These are phyloP conservation scores for Ophidiomyces ophidiicola DNA, from an alignment of 2,329 filamentous ascomycete species.

Conservation along the genomic window DNA sequence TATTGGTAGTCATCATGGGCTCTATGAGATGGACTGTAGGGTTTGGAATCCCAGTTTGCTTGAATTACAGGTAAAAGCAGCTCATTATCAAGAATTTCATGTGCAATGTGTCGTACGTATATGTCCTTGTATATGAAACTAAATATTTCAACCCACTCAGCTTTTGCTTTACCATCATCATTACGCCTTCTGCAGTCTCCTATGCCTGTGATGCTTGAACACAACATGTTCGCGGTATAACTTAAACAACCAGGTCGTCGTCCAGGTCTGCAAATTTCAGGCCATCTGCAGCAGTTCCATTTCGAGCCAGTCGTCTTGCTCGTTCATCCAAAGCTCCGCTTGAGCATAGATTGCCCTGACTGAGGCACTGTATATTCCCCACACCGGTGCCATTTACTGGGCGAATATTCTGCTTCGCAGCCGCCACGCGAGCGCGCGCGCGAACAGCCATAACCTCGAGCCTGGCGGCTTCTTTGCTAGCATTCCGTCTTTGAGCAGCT, in stretches of 20 bases:
- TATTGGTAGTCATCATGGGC: constrained; percentile 45
- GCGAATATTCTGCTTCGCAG: constrained; percentile 9
- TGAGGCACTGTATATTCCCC: not conserved
- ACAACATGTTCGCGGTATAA: no score
- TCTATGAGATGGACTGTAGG: constrained; percentile 43
- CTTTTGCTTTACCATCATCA: no score
- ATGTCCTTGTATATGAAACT: no score
- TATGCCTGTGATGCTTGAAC: no score
- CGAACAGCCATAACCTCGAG: constrained; percentile 22
- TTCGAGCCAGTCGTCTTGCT: constrained; percentile 8
- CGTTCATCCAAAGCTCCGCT: constrained; percentile 1
- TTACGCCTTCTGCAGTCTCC: no score
- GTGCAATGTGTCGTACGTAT: no score
- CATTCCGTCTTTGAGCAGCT: constrained; percentile 20
- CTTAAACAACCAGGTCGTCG: constrained; percentile 14
- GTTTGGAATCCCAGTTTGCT: constrained; percentile 27
- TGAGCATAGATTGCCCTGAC: constrained; percentile 2
- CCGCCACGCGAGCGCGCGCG: constrained; percentile 3
- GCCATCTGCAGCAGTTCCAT: constrained; percentile 11
- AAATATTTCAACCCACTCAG: no score
- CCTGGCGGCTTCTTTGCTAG: constrained; percentile 23
- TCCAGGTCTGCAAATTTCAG: constrained; percentile 13
- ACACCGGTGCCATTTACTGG: not conserved
- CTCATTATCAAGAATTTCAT: no score
- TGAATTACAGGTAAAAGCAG: no score